Evolutionary conservation across 2,329 filamentous ascomycete species (phyloP).

Genomic region (Pyrenochaeta sp.): DNA sequence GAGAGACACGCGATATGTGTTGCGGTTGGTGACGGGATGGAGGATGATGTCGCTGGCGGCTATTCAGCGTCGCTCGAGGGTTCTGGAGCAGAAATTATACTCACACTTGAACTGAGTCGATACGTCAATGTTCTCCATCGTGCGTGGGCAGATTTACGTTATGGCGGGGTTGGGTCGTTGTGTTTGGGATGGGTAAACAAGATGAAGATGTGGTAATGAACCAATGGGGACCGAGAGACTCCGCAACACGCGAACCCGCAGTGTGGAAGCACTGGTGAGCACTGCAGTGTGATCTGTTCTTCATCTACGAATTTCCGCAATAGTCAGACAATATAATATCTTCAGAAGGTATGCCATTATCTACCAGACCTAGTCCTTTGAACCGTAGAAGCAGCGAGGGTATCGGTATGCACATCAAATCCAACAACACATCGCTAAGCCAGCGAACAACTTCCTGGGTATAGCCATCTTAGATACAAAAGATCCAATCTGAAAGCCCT

Average conservation of each 20-base stretch:
- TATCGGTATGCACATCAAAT: constrained; percentile 42
- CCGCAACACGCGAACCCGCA: neutral
- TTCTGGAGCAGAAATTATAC: neutral
- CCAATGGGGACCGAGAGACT: constrained; percentile 27
- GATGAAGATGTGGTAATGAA: constrained; percentile 6
- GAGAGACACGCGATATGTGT: constrained; percentile 50
- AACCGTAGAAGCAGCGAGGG: constrained; percentile 44
- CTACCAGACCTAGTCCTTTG: constrained; percentile 7
- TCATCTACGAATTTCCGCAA: too few relatives aligned
- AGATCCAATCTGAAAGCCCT: constrained; percentile 13
- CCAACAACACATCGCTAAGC: constrained; percentile 15
- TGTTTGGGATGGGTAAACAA: constrained; percentile 45
- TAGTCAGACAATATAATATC: neutral
- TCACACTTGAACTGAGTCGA: constrained; percentile 46
- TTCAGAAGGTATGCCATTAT: constrained; percentile 2
- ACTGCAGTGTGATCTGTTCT: too few relatives aligned
- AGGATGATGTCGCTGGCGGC: constrained; percentile 38
- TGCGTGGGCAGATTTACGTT: constrained; percentile 2
- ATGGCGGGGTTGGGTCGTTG: constrained; percentile 9
- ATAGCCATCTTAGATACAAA: constrained; percentile 26
- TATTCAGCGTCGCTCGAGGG: constrained; percentile 9
- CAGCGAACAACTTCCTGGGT: constrained; percentile 12
- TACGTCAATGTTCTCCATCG: constrained; percentile 38
- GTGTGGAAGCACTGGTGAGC: too few relatives aligned
- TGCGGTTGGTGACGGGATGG: constrained; percentile 51